Percentiles rank a stretch among this genome's conserved stretches.
These are phyloP conservation scores for Xylariaceae sp. DNA, from an alignment of 2,329 filamentous ascomycete genomes.

Conservation along the genomic window DNA sequence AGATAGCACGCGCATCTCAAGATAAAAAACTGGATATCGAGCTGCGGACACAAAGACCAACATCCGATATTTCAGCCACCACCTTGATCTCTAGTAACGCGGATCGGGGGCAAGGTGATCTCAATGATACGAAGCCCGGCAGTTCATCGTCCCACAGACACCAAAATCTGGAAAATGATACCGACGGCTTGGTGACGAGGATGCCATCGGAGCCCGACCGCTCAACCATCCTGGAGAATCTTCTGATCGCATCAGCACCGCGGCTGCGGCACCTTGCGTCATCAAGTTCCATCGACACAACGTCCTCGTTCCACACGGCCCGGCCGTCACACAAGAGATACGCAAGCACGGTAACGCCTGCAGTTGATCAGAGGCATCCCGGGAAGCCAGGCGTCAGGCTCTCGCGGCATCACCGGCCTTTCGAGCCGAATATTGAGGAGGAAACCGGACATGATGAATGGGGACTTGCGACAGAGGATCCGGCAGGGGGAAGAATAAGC, in stretches of 20 bases:
- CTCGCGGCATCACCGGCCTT: slow-evolving; percentile 6
- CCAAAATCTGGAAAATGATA: too few relatives aligned
- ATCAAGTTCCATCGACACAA: slow-evolving; percentile 8
- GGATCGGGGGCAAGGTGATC: too few relatives aligned
- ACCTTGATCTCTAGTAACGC: too few relatives aligned
- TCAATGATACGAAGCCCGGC: too few relatives aligned
- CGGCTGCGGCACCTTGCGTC: slow-evolving; percentile 16
- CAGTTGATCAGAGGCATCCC: slow-evolving; percentile 22
- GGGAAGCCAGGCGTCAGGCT: slow-evolving; percentile 18
- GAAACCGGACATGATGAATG: slow-evolving; percentile 14
- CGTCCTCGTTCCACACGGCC: slow-evolving; percentile 2
- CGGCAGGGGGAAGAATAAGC: too few relatives aligned
- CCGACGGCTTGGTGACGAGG: too few relatives aligned
- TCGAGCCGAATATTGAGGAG: slow-evolving; percentile 16
- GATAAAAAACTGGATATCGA: neutral
- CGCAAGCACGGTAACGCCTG: slow-evolving; percentile 14
- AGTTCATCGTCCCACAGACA: too few relatives aligned
- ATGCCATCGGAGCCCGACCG: slow-evolving; percentile 9
- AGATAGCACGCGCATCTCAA: neutral
- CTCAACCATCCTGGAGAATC: slow-evolving; percentile 14
- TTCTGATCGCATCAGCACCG: slow-evolving; percentile 19
- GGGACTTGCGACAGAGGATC: too few relatives aligned
- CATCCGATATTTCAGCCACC: too few relatives aligned
- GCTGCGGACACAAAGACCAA: neutral
- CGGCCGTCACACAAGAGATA: neutral